A percentile compares a stretch with the other conserved stretches of the same genome.
Conservation (phyloP, 495 filamentous ascomycete species). For the Zalerion maritima region DNA sequence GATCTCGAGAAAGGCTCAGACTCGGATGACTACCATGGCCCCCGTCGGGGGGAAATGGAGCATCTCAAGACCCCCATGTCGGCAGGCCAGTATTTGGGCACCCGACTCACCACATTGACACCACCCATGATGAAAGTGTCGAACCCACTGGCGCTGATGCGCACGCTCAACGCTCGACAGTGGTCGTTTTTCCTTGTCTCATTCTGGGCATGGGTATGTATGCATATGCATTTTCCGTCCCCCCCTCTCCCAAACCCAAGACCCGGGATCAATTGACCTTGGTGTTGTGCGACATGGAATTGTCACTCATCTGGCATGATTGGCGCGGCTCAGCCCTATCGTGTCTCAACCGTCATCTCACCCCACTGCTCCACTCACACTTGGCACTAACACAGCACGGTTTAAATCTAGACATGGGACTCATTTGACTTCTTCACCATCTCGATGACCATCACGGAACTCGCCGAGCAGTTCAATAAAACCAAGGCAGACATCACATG, state of each 20-base stretch:
- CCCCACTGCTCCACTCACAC: background rate
- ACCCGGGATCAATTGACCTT: background rate
- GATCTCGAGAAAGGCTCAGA: no score
- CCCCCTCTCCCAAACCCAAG: background rate
- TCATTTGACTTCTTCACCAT: conserved; percentile 90
- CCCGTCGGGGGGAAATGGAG: no score
- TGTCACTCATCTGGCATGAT: conserved; percentile 2
- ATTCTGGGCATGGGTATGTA: conserved; percentile 50
- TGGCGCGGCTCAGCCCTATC: no score
- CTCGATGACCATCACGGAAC: conserved; percentile 52
- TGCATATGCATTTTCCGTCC: background rate
- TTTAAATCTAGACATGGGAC: conserved; percentile 50
- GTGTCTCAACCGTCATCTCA: conserved; percentile 1
- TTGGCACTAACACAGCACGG: background rate
- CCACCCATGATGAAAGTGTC: conserved; percentile 66
- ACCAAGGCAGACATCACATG: conserved; percentile 68
- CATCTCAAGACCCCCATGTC: no score
- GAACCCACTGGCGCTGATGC: conserved; percentile 60
- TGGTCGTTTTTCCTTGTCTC: conserved; percentile 76
- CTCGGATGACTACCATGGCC: no score
- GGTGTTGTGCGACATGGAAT: conserved; percentile 4
- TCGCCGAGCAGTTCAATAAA: conserved; percentile 52
- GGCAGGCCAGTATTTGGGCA: conserved; percentile 46
- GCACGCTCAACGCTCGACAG: conserved; percentile 56
- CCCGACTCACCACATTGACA: conserved; percentile 56